Evolutionary conservation across 176 grass and related monocot species (phyloP), one percentile per base, ranked within the genome.

Genomic region (Canna indica): DNA sequence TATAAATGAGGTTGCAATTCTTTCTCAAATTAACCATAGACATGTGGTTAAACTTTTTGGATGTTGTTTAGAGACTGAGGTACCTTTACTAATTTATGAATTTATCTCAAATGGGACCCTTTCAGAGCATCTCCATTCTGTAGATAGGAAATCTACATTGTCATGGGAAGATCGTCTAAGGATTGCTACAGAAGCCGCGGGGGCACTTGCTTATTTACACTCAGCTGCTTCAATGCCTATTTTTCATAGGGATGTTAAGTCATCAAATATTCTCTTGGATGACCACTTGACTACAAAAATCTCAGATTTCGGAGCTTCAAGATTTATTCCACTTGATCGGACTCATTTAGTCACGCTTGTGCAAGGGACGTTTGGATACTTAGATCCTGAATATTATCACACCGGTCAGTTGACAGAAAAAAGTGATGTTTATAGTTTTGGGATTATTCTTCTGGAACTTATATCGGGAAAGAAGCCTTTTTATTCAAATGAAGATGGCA

Each of bases 241-340:
- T n/a, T n/a, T n/a, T n/a, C n/a, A n/a, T 44, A 78, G 79, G 71
- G 79, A 82, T 57, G 73, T 86, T 33, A 86, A 82, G 56, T 45
- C 75, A 25, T 47, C 64, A 18, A 82, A 82, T 36, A 67, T 75
- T 29, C 70, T 78, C 1, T 75, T 82, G 22, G 75, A 81, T 75
- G 79, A 78, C 16, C 47, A 59, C 47, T 24, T 76, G 67, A 74
- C 79, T 63, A 47, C 53, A 25, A 81, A 85, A 74, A 36, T 85
- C 24, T 74, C 79, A 69, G 83, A 85, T 15, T 85, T 85, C n/a
- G 79, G 78, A 78, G 50, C 83, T 60, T 85, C 83, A 7, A 52
- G 78, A 50, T 73, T 65, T 20, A 76, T 85, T 75, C 83, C 67
- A 13, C 41, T 85, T 48, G 83, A 81, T 47, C 36, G 77, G 36